These are phyloP conservation scores for Triticum timopheevii DNA, from an alignment of 176 grass and related monocot genomes.

Conservation along the genomic window DNA sequence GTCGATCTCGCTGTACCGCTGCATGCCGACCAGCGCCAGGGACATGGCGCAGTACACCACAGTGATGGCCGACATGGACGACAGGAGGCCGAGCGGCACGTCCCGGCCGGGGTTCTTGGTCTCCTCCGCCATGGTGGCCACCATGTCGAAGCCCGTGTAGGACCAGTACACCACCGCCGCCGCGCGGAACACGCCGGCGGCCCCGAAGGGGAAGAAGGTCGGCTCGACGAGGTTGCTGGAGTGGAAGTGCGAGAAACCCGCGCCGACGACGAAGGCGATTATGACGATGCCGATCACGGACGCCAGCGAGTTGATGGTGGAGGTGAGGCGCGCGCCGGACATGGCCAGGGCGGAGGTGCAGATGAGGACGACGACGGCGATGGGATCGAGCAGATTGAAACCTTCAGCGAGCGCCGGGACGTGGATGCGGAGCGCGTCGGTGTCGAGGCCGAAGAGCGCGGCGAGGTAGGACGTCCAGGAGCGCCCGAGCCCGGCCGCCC, in stretches of 20 bases:
- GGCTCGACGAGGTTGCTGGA: conserved; percentile 4
- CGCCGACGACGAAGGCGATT: conserved; percentile 15
- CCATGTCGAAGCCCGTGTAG: conserved; percentile 20
- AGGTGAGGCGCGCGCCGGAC: conserved; percentile 11
- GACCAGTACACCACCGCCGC: conserved; percentile 15
- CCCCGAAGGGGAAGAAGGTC: conserved; percentile 17
- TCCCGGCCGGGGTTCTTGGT: conserved; percentile 10
- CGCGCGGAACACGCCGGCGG: conserved; percentile 12
- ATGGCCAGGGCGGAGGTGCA: conserved; percentile 6
- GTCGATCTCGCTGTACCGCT: conserved; percentile 21
- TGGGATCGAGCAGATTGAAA: conserved; percentile 11
- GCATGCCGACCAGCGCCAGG: neutral
- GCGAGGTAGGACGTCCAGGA: conserved; percentile 5
- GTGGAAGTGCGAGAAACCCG: neutral
- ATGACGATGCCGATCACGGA: conserved; percentile 17
- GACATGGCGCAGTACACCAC: conserved; percentile 21
- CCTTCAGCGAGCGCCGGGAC: conserved; percentile 1
- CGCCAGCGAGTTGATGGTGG: conserved; percentile 19
- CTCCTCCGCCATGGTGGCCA: conserved; percentile 19
- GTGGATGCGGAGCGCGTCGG: conserved; percentile 16
- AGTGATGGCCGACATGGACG: conserved; percentile 20
- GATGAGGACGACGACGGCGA: conserved; percentile 19
- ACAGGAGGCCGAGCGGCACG: conserved; percentile 5
- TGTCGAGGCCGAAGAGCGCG: neutral
- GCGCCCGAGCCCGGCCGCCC: neutral